Conservation (phyloP, 148 eudicot genomes). For the Rhododendron ovatum region DNA sequence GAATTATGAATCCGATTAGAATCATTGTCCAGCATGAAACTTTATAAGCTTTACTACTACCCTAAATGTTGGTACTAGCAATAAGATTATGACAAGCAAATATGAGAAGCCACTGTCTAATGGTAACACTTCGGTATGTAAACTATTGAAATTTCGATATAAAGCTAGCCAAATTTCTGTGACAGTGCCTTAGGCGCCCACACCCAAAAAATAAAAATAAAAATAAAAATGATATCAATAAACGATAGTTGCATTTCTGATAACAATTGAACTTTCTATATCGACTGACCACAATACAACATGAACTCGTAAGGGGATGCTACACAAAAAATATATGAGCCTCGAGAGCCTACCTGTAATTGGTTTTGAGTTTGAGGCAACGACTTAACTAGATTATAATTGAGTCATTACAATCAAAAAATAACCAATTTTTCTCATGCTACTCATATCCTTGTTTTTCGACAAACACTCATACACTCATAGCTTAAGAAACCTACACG, state of each 20-base stretch:
- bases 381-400: too few species aligned
- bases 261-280: background rate
- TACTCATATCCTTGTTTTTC: background rate
- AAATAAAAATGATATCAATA: background rate
- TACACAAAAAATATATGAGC: background rate
- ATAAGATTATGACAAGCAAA: too few species aligned
- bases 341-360: background rate
- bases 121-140: too few species aligned
- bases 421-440: background rate
- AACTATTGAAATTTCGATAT: too few species aligned
- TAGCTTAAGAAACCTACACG: background rate
- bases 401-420: background rate
- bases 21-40: background rate
- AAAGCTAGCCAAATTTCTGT: background rate
- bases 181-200: background rate
- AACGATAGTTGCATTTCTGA: background rate
- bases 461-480: background rate
- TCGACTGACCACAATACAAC: background rate
- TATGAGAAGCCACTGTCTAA: too few species aligned
- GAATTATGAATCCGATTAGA: background rate
- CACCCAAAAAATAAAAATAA: too few species aligned
- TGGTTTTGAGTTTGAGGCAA: background rate
- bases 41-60: background rate
- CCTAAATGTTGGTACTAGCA: background rate
- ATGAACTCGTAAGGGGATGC: background rate